Base-by-base conservation (phyloP, 108 stramenopile species). In the Pseudonitzschia delicatissima region DNA sequence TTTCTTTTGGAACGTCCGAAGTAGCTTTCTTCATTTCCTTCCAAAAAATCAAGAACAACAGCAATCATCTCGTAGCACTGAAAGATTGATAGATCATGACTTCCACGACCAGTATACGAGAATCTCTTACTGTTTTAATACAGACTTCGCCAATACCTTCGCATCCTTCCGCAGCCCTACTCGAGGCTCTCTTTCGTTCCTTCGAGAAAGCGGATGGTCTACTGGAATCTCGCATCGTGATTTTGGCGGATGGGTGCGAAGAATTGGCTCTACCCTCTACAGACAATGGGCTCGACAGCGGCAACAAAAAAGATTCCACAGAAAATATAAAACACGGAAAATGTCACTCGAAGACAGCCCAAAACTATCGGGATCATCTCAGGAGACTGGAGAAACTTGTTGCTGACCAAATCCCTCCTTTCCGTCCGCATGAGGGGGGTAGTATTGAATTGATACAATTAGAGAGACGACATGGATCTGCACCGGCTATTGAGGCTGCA, bases 121-220 rank as follows among this genome's bases (percentile, higher is more conserved):
- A n/a, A n/a, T n/a, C n/a, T n/a, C n/a, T n/a, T n/a, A n/a, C n/a
- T n/a, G n/a, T n/a, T n/a, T n/a, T n/a, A n/a, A n/a, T n/a, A n/a
- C 37, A 75, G 60, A 77, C 76, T 33, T 77, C 76, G 17, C 76
- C 76, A 15, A 66, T 77, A 6, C 76, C 76, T 0, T 68, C 66
- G 5, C 76, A 77, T 68, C 72, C 76, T 8, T 77, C 76, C 7
- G 73, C 76, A 32, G 71, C 76, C 1, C 48, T 77, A 29, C 26
- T 77, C n/a, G 71, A 77, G 40, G 76, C 76, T 20, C 48, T 77
- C 35, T 77, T 77, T 68, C 71, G 76, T 20, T 67, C 66, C 67
- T 77, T 77, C 42, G 60, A 50, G 51, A 57, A 66, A 40, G 71
- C 71, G 28, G 66, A 72, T 17, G 71, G 71, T 17, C 36, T 72